Conservation (phyloP, 106 monocot species). For the Vanilla planifolia region DNA sequence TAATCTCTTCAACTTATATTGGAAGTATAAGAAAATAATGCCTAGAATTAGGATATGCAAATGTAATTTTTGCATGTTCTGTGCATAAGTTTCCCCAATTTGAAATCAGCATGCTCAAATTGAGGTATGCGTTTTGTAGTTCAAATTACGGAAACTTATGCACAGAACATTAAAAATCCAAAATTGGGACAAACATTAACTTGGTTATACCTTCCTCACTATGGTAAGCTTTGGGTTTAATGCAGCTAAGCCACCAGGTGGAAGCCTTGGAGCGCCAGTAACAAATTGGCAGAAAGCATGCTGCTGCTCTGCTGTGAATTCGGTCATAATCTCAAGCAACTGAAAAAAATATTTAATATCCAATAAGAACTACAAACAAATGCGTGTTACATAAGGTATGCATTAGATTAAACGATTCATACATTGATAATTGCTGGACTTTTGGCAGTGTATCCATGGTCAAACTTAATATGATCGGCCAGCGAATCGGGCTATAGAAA, state of each 20-base stretch:
- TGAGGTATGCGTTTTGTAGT: too few relatives aligned
- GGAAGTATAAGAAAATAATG: too few relatives aligned
- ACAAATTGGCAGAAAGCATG: constrained; percentile 94
- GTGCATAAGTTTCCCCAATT: too few relatives aligned
- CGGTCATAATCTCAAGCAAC: constrained; percentile 92
- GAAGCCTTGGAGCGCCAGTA: constrained; percentile 91
- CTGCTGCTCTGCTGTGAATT: constrained; percentile 84
- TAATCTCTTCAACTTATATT: too few relatives aligned
- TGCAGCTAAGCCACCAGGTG: constrained; percentile 86
- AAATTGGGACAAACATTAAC: too few relatives aligned
- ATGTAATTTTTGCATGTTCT: too few relatives aligned
- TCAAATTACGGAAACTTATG: too few relatives aligned
- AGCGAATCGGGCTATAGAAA: constrained; percentile 67
- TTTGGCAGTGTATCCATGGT: constrained; percentile 93
- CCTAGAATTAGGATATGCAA: too few relatives aligned
- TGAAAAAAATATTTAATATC: constrained; percentile 17
- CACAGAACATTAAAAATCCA: too few relatives aligned
- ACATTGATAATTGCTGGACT: constrained; percentile 86
- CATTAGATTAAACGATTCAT: constrained; percentile 12
- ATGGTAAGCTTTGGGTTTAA: constrained; percentile 95
- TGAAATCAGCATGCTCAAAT: too few relatives aligned
- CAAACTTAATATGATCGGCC: constrained; percentile 91
- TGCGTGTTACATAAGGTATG: too few relatives aligned
- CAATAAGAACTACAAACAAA: too few relatives aligned
- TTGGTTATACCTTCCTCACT: constrained; percentile 77